Evolutionary conservation across 768 basidiomycete species (phyloP).

Genomic region (Tephrocybe sp.): DNA sequence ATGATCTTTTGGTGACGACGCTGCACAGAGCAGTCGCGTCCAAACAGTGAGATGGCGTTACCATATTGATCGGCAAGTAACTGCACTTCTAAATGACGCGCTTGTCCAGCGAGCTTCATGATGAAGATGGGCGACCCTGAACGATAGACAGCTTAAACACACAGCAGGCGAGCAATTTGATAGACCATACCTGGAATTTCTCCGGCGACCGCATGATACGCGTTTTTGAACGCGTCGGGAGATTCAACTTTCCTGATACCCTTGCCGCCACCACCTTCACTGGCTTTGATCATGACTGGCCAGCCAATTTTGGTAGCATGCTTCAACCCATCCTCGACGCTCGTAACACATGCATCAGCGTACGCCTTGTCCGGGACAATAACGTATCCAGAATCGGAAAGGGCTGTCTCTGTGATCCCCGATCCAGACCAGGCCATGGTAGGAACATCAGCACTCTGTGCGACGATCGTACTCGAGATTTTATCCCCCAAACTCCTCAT

Average conservation of each 20-base stretch:
- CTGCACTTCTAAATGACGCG: conserved; percentile 97
- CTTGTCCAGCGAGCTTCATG: conserved; percentile 99
- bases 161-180: conserved; percentile 9
- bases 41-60: conserved; percentile 97
- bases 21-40: conserved; percentile 99
- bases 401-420: conserved; percentile 83
- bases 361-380: conserved; percentile 94
- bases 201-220: conserved; percentile 89
- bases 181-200: conserved; percentile 86
- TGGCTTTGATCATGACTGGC: conserved; percentile 99
- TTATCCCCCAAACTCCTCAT: conserved; percentile 99
- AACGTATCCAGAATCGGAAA: conserved; percentile 88
- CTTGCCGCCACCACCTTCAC: conserved; percentile 98
- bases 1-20: conserved; percentile 99
- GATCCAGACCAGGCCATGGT: conserved; percentile 99
- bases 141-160: conserved; percentile 11
- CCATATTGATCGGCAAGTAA: conserved; percentile 99
- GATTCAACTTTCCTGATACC: conserved; percentile 95
- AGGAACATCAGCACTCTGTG: conserved; percentile 93
- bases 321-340: conserved; percentile 82
- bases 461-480: conserved; percentile 99
- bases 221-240: conserved; percentile 88
- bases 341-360: conserved; percentile 81
- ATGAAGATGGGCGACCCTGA: conserved; percentile 97
- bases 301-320: conserved; percentile 89